Conservation (phyloP, 2,329 filamentous ascomycete genomes). For the Beauveria australis region DNA sequence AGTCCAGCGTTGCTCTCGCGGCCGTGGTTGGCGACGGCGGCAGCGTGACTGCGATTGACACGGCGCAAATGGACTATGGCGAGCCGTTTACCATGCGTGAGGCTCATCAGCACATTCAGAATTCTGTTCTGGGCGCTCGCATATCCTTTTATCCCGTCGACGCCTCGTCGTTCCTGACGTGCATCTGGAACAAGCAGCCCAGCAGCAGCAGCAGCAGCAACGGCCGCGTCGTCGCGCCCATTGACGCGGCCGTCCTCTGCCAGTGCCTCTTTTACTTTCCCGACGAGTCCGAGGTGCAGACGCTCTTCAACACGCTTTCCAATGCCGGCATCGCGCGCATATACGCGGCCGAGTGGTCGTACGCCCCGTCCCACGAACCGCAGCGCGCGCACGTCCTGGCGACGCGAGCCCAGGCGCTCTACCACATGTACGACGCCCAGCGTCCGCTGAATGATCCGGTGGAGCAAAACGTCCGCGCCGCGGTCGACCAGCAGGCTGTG, state of each 20-base stretch:
- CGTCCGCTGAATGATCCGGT: no score
- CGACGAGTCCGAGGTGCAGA: neutral
- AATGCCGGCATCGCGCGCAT: neutral
- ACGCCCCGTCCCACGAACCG: neutral
- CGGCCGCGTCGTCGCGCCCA: neutral
- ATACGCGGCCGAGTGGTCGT: neutral
- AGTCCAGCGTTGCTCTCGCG: neutral
- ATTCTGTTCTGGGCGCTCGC: neutral
- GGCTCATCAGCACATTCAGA: neutral
- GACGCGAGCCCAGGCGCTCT: neutral
- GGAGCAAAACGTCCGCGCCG: neutral
- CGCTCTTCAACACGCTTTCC: neutral
- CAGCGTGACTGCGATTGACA: neutral
- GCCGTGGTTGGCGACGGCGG: neutral
- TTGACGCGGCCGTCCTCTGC: neutral
- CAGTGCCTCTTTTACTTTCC: neutral
- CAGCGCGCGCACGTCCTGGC: neutral
- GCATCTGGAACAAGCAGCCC: no score
- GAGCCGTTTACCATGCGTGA: neutral
- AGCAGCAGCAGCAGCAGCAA: no score
- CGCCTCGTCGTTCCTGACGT: neutral
- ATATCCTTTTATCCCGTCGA: neutral
- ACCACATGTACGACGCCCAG: neutral
- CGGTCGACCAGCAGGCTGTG: neutral
- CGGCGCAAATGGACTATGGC: neutral